These are phyloP conservation scores for Circinella umbellata DNA, from an alignment of 371 early-diverging fungal genomes.

Conservation along the genomic window DNA sequence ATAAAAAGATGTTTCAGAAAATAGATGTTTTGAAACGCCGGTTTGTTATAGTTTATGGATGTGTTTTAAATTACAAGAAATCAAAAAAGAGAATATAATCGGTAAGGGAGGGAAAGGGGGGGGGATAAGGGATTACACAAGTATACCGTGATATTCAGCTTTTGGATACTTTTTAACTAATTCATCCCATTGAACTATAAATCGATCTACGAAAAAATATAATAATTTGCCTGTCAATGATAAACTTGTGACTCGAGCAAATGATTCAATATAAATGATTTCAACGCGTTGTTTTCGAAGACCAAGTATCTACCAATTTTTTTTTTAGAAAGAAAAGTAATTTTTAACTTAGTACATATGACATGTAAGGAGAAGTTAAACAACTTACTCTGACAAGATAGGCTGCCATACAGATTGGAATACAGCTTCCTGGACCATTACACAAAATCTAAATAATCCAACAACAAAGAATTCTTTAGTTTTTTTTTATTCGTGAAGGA, in stretches of 20 bases:
- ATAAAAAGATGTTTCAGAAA: slow-evolving; percentile 8
- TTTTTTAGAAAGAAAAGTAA: no score
- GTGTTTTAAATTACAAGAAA: no score
- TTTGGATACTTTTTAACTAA: slow-evolving; percentile 59
- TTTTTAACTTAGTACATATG: not conserved
- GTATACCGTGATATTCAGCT: slow-evolving; percentile 72
- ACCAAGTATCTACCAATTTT: slow-evolving; percentile 51
- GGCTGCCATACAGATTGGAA: slow-evolving; percentile 72
- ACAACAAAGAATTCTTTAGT: not conserved
- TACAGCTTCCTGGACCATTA: slow-evolving; percentile 97
- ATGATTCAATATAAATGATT: slow-evolving; percentile 88
- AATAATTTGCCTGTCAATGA: slow-evolving; percentile 88
- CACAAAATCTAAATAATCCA: slow-evolving; percentile 63
- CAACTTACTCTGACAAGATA: slow-evolving; percentile 60
- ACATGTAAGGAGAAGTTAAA: not conserved
- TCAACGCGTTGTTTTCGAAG: slow-evolving; percentile 50
- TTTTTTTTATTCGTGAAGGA: no score
- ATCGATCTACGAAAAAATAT: slow-evolving; percentile 80
- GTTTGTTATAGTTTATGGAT: not conserved
- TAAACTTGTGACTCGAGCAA: slow-evolving; percentile 84
- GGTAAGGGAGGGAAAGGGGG: no score
- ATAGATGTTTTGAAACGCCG: not conserved
- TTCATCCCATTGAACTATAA: slow-evolving; percentile 92
- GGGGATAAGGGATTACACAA: slow-evolving; percentile 26
- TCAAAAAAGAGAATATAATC: no score